These are phyloP conservation scores for Trametes hirsuta DNA, from an alignment of 1,284 basidiomycete species.

Conservation along the genomic window DNA sequence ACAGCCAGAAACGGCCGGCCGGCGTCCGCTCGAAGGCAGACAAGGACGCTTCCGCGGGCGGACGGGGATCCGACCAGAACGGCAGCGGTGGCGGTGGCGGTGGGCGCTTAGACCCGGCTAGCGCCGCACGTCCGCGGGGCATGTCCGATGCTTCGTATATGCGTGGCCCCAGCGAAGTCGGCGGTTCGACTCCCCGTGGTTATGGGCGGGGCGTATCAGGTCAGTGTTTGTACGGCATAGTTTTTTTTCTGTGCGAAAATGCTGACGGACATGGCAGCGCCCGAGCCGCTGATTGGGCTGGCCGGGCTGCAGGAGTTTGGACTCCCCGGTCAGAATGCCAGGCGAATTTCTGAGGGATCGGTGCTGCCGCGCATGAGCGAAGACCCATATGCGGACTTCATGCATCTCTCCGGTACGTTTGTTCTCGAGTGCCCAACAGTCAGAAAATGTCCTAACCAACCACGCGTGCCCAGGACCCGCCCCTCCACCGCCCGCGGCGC, in stretches of 20 bases:
- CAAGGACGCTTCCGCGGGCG: conserved; percentile 44
- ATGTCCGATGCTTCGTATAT: conserved; percentile 48
- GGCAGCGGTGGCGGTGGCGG: conserved; percentile 35
- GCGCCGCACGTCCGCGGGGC: conserved; percentile 50
- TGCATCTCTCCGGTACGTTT: conserved; percentile 7
- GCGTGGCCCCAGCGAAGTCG: conserved; percentile 27
- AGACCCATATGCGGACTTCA: conserved; percentile 1
- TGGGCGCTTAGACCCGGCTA: conserved; percentile 24
- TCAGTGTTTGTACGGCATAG: neutral
- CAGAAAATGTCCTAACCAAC: neutral
- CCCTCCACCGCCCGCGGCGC: conserved; percentile 7
- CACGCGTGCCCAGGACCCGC: neutral
- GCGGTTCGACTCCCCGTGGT: conserved; percentile 19
- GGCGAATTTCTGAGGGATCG: conserved; percentile 15
- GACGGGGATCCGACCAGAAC: conserved; percentile 43
- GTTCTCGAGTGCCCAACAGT: neutral
- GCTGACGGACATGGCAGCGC: conserved; percentile 1
- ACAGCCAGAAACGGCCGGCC: conserved; percentile 61
- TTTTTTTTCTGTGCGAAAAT: neutral
- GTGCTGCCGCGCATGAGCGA: conserved; percentile 16
- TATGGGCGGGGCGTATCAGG: conserved; percentile 12
- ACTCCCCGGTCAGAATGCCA: conserved; percentile 6
- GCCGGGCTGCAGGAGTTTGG: conserved; percentile 23
- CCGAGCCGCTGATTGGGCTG: conserved; percentile 14
- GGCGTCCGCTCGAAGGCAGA: conserved; percentile 50